Base-by-base conservation (phyloP, 106 monocot species). In the Narthecium ossifragum region DNA sequence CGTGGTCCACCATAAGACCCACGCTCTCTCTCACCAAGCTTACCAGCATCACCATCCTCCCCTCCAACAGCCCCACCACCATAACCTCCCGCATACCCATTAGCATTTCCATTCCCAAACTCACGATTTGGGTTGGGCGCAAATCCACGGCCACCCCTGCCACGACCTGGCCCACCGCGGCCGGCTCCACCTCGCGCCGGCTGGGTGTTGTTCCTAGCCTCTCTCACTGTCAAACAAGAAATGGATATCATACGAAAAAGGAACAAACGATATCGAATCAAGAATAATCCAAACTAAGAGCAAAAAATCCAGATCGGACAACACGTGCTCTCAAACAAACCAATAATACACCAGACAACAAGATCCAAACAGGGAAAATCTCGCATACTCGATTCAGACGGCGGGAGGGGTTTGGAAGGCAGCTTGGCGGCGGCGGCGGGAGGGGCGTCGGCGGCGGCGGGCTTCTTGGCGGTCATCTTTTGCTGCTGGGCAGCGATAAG, bases 381-480 rank as follows among this genome's bases (percentile, higher is more conserved):
- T n/a, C n/a, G 6, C 30, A 11, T 45, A 86, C 92, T 86, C 40
- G 92, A 83, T 57, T 92, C 86, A 36, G 86, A 64, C 5, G 92
- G 83, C 38, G 92, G 86, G 17, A 78, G 41, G 2, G 92, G 83
- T 52, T 92, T 92, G 9, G 81, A 28, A 0, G 86, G 86, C 1
- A 82, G 70, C 78, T 78, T 86, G n/a, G 71, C 85, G 45, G 63
- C 38, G 22, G 73, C 43, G 13, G 75, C 32, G 6, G 69, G 18
- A 1, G 51, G 63, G 15, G 63, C 62, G 4, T 37, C 31, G 14
- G 62, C 38, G 8, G 71, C 61, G 8, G 74, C 28, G 64, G 73
- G 73, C 45, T 62, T 72, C 6, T 53, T 48, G 1, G 66, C 82
- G 53, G 51, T 31, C 75, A 82, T 82, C 66, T 73, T 40, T 75